Evolutionary conservation across 805 yeast genomes (phyloP).

Genomic region (Wickerhamomyces rabaulensis): DNA sequence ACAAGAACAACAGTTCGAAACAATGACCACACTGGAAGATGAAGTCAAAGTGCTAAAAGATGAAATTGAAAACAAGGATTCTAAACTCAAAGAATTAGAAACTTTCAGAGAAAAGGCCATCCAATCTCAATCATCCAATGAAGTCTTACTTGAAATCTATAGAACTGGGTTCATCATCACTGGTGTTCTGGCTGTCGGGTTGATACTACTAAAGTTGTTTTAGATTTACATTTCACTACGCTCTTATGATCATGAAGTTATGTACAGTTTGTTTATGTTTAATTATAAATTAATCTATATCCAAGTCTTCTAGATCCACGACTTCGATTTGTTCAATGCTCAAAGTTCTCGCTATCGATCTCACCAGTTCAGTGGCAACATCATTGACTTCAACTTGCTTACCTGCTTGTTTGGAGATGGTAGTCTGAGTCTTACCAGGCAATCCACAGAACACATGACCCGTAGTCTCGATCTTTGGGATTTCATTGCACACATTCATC

Average conservation of each 20-base stretch:
- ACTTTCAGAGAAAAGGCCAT: background rate
- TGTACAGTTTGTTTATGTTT: background rate
- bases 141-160: background rate
- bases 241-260: background rate
- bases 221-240: background rate
- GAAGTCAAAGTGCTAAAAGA: background rate
- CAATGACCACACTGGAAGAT: background rate
- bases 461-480: conserved; percentile 56
- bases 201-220: background rate
- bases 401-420: conserved; percentile 32
- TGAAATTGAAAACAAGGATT: background rate
- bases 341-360: conserved; percentile 36
- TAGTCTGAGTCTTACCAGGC: conserved; percentile 53
- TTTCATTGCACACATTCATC: conserved; percentile 70
- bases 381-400: conserved; percentile 22
- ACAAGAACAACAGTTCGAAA: background rate
- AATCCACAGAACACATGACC: conserved; percentile 83
- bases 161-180: background rate
- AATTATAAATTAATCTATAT: conserved; percentile 8
- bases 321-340: conserved; percentile 34
- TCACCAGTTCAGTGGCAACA: conserved; percentile 40
- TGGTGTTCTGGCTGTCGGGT: background rate
- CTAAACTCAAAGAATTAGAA: background rate
- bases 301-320: conserved; percentile 29
- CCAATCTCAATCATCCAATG: background rate